phyloP scores from a whole-genome alignment of 768 basidiomycete genomes.

The Boletus patriciae region DNA sequence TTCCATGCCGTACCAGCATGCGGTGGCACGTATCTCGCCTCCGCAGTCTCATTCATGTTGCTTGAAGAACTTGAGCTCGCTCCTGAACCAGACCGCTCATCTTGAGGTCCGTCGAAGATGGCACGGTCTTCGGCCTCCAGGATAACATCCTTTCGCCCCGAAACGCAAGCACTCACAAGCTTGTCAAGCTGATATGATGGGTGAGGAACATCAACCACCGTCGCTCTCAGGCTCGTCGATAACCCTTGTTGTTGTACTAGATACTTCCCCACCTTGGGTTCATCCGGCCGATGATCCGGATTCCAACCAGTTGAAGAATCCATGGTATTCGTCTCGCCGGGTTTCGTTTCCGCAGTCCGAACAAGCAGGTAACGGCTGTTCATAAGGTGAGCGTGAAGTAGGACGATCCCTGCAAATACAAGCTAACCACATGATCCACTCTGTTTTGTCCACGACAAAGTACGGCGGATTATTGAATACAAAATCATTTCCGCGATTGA shows the following conservation, averaged over 20 bases:
- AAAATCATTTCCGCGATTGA: conserved; percentile 58
- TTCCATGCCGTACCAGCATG: conserved; percentile 43
- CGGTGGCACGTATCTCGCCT: background rate
- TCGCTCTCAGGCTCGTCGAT: conserved; percentile 2
- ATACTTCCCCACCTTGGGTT: conserved; percentile 33
- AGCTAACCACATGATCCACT: conserved; percentile 69
- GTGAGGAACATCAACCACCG: conserved; percentile 53
- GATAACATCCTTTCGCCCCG: conserved; percentile 43
- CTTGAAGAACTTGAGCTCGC: background rate
- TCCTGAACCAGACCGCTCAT: background rate
- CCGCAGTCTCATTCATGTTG: background rate
- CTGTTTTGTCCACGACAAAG: conserved; percentile 61
- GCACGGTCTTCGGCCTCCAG: conserved; percentile 51
- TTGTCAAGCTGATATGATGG: conserved; percentile 54
- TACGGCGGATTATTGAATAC: conserved; percentile 52
- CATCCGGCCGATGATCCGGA: background rate
- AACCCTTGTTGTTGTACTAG: conserved; percentile 48
- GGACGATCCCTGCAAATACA: background rate
- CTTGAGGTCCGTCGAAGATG: conserved; percentile 37
- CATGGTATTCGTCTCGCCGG: background rate
- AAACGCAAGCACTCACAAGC: conserved; percentile 42
- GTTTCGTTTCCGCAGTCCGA: conserved; percentile 12
- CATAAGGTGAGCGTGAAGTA: background rate
- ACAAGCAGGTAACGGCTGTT: conserved; percentile 64
- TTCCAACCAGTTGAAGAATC: background rate